A percentile compares a stretch with the other conserved stretches of the same genome.
Evolutionary conservation across 2,329 filamentous ascomycete species (phyloP).

Genomic region (Hypoxylon sp.): DNA sequence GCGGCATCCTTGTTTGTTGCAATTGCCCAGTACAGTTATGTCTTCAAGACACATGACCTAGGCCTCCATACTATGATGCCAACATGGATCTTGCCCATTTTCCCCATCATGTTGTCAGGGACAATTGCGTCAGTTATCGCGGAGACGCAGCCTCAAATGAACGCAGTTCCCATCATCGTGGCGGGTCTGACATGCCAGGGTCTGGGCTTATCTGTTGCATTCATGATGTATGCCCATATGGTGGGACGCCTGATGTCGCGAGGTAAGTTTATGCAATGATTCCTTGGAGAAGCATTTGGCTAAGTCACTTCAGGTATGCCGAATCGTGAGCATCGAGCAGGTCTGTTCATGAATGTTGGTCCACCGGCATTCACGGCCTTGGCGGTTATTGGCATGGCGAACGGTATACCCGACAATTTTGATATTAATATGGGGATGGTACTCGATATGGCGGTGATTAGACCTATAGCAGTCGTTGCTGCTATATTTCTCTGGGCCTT

Average conservation of each 20-base stretch:
- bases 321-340: slow-evolving; percentile 73
- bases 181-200: slow-evolving; percentile 79
- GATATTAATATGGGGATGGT: slow-evolving; percentile 56
- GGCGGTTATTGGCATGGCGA: slow-evolving; percentile 77
- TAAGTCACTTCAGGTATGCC: slow-evolving; percentile 65
- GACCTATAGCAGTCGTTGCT: slow-evolving; percentile 62
- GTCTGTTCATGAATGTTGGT: slow-evolving; percentile 81
- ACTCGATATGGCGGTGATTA: slow-evolving; percentile 52
- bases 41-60: slow-evolving; percentile 73
- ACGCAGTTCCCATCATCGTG: slow-evolving; percentile 73
- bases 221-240: slow-evolving; percentile 81
- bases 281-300: not conserved
- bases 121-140: slow-evolving; percentile 78
- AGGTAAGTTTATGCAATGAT: slow-evolving; percentile 11
- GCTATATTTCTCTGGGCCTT: slow-evolving; percentile 76
- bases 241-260: slow-evolving; percentile 77
- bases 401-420: slow-evolving; percentile 64
- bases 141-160: slow-evolving; percentile 68
- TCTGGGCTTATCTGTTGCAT: slow-evolving; percentile 76
- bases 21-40: slow-evolving; percentile 75
- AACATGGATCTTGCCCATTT: slow-evolving; percentile 80
- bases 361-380: slow-evolving; percentile 79
- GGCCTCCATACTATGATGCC: slow-evolving; percentile 78
- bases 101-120: slow-evolving; percentile 80
- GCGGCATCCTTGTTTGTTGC: slow-evolving; percentile 71